Base-by-base conservation (phyloP, 371 early-diverging fungal species). In the Nematocida ausubeli region DNA sequence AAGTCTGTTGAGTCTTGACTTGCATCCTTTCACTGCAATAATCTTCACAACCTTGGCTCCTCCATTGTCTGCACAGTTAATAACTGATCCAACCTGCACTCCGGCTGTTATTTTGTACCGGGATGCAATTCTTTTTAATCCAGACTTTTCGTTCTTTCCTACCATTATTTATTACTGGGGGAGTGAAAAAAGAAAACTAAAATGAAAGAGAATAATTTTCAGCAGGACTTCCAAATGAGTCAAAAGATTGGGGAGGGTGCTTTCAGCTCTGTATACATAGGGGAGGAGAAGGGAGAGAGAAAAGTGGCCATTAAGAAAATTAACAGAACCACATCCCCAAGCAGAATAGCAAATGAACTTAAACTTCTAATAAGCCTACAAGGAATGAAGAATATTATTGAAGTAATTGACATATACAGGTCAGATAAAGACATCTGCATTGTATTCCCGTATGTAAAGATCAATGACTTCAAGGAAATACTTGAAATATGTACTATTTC, bases 61-160 rank as follows among this genome's bases (percentile, higher is more conserved):
- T 86, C 93, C 93, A 92, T 99, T 99, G 88, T 99, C 99, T 73
- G 98, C 97, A 88, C 96, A 96, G 89, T 94, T 96, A 89, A 97
- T 93, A 82, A 95, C 92, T 64, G 99, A 95, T 85, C 95, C 98
- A 81, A 95, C 95, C 81, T 98, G 98, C 81, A 98, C 89, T 92
- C 95, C 98, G 83, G 95, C 91, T 84, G 98, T 93, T 63, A 75
- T 75, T 35, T 52, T 75, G 58, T 75, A 75, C 54, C 78, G 71
- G 37, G 55, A 14, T 56, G 51, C 66, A 30, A 75, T 75, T 66
- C 78, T 65, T 40, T 39, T 75, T 40, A 75, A 64, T 66, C 78
- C 78, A 55, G 78, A 75, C 44, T 75, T 75, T 52, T 75, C 78
- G 42, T 75, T 75, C 78, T 75, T 75, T 65, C 78, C 78, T 52